Evolutionary conservation across 495 filamentous ascomycete genomes (phyloP), one percentile per base, ranked within the genome.

Genomic region (Podospora tetraspora): DNA sequence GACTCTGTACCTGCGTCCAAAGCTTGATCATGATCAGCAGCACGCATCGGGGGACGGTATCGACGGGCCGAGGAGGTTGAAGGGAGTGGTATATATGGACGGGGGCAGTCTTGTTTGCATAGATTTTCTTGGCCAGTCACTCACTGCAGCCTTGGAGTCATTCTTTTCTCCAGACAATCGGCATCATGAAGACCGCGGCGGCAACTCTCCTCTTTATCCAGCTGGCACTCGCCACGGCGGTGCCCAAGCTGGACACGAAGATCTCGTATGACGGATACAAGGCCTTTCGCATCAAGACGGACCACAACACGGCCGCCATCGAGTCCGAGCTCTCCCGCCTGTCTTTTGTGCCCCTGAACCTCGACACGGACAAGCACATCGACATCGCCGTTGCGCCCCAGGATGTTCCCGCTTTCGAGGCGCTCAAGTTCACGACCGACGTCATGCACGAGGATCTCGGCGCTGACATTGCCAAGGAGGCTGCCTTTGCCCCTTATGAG

Each of bases 181-280:
- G 24, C 67, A 34, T 62, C 23, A 71, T 71, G 70, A 71, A 71
- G 70, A 21, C 66, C 27, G 63, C 64, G 25, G 27, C 63, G 22
- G 59, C 58, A 43, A 21, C 37, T 52, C 24, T 67, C 37, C 64
- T 74, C n/a, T 52, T 67, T 13, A 68, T 63, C 22, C 24, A 68
- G 11, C 60, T 68, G 62, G 74, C 65, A 19, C 63, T 74, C 22
- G 69, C 66, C 24, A 57, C 69, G 11, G 70, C 70, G 10, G 68
- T 63, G 19, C 68, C 69, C 64, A 56, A 61, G 37, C 61, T 57
- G n/a, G 68, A 67, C 64, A 64, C n/a, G 6, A 79, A 69, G 58
- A 69, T 69, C 65, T 63, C 69, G 8, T 78, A 78, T 56, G 70
- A 70, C 52, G 76, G 75, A 3, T 78, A 76, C 72, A 76, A 76